phyloP scores from a whole-genome alignment of 1,139 yeast species.

The Saccharomycopsis phalli region DNA sequence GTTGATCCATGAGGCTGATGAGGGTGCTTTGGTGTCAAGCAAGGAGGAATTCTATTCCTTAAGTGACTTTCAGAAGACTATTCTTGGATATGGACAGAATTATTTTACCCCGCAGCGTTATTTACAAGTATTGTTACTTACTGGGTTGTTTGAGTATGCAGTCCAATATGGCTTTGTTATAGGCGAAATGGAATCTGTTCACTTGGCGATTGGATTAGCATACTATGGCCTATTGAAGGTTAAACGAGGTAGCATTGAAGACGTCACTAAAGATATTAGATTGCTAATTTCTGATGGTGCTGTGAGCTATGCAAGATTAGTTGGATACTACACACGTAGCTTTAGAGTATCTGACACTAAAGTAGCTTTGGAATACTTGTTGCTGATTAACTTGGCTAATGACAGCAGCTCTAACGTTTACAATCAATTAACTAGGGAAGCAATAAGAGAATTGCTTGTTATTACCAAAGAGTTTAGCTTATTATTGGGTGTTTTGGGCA shows the following conservation, averaged over 20 bases:
- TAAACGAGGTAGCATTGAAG: slow-evolving; percentile 23
- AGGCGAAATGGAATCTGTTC: slow-evolving; percentile 83
- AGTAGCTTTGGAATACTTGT: slow-evolving; percentile 82
- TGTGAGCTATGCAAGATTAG: slow-evolving; percentile 48
- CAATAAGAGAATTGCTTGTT: slow-evolving; percentile 73
- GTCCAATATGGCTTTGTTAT: slow-evolving; percentile 58
- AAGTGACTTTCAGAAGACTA: slow-evolving; percentile 62
- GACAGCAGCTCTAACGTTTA: slow-evolving; percentile 22
- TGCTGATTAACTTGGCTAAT: slow-evolving; percentile 53
- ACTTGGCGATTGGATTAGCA: slow-evolving; percentile 73
- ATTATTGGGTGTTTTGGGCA: slow-evolving; percentile 69
- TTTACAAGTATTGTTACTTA: slow-evolving; percentile 62
- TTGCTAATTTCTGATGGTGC: slow-evolving; percentile 25
- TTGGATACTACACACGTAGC: slow-evolving; percentile 68
- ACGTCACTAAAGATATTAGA: slow-evolving; percentile 17
- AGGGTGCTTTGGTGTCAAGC: slow-evolving; percentile 43
- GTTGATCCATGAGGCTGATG: slow-evolving; percentile 52
- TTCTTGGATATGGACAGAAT: slow-evolving; percentile 64
- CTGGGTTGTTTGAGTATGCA: slow-evolving; percentile 80
- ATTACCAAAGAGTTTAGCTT: slow-evolving; percentile 80
- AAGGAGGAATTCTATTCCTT: slow-evolving; percentile 45
- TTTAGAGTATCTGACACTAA: slow-evolving; percentile 83
- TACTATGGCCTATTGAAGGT: slow-evolving; percentile 66
- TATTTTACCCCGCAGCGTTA: slow-evolving; percentile 75
- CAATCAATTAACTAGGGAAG: slow-evolving; percentile 41